Conservation (phyloP, 2,329 filamentous ascomycete genomes). For the Pseudogymnoascus sp. region DNA sequence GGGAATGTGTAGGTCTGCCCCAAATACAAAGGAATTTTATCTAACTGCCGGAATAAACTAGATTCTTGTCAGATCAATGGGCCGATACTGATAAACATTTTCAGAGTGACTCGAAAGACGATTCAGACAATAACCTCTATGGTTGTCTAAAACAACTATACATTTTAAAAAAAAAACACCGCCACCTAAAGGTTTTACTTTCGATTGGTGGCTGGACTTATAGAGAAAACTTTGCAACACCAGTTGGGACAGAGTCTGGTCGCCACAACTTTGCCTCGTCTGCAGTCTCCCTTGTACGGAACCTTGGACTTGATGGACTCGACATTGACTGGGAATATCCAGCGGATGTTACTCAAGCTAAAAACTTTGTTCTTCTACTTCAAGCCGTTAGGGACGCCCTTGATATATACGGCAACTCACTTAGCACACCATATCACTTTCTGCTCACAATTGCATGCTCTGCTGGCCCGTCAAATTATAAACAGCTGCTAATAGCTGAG, state of each 20-base stretch:
- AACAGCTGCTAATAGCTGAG: conserved; percentile 36
- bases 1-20: conserved; percentile 44
- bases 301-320: conserved; percentile 21
- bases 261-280: conserved; percentile 17
- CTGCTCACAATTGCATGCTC: conserved; percentile 45
- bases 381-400: conserved; percentile 32
- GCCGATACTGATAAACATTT: conserved; percentile 66
- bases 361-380: conserved; percentile 25
- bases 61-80: conserved; percentile 57
- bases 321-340: conserved; percentile 23
- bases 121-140: conserved; percentile 62
- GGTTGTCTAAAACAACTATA: conserved; percentile 72
- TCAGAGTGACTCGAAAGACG: conserved; percentile 62
- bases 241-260: conserved; percentile 50
- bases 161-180: conserved; percentile 65
- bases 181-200: conserved; percentile 68
- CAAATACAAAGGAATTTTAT: conserved; percentile 36
- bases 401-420: conserved; percentile 38
- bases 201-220: conserved; percentile 85
- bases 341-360: conserved; percentile 13
- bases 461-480: conserved; percentile 40
- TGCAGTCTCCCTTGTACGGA: conserved; percentile 16
- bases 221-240: conserved; percentile 62
- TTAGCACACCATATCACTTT: conserved; percentile 41
- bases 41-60: conserved; percentile 21